Percentiles rank a stretch among this genome's conserved stretches.
phyloP scores from a whole-genome alignment of 768 basidiomycete species.

The Tephrocybe rancida region DNA sequence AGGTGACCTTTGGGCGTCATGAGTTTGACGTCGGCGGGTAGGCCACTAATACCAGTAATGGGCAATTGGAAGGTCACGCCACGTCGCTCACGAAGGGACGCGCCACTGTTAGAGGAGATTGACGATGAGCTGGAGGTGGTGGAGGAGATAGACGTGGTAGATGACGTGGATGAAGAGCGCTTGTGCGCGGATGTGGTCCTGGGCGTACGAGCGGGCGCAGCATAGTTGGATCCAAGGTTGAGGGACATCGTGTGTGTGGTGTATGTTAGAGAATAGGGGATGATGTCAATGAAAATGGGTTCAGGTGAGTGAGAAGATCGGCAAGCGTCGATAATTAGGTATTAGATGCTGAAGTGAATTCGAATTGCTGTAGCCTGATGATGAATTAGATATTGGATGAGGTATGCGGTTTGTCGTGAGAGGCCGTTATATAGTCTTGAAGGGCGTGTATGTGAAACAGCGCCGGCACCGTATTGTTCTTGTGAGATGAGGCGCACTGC shows the following conservation, averaged over 20 bases:
- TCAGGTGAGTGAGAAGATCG: too few relatives aligned
- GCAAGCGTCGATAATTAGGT: not conserved
- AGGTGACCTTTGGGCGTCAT: not conserved
- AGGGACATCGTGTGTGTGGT: slow-evolving; percentile 7
- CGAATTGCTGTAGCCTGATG: not conserved
- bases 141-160: slow-evolving; percentile 12
- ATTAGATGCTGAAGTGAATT: not conserved
- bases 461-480: slow-evolving; percentile 9
- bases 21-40: not conserved
- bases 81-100: slow-evolving; percentile 17
- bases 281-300: not conserved
- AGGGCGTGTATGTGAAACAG: slow-evolving; percentile 4
- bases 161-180: slow-evolving; percentile 12
- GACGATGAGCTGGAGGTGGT: slow-evolving; percentile 8
- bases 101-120: not conserved
- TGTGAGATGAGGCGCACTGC: not conserved
- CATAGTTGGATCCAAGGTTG: slow-evolving; percentile 3
- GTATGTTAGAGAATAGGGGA: not conserved
- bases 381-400: not conserved
- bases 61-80: slow-evolving; percentile 18
- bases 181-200: slow-evolving; percentile 3
- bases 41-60: not conserved
- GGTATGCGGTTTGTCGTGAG: not conserved
- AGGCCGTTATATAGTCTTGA: slow-evolving; percentile 9
- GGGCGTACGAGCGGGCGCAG: not conserved